Conservation (phyloP, 495 filamentous ascomycete genomes). For the Acidomyces sp. region DNA sequence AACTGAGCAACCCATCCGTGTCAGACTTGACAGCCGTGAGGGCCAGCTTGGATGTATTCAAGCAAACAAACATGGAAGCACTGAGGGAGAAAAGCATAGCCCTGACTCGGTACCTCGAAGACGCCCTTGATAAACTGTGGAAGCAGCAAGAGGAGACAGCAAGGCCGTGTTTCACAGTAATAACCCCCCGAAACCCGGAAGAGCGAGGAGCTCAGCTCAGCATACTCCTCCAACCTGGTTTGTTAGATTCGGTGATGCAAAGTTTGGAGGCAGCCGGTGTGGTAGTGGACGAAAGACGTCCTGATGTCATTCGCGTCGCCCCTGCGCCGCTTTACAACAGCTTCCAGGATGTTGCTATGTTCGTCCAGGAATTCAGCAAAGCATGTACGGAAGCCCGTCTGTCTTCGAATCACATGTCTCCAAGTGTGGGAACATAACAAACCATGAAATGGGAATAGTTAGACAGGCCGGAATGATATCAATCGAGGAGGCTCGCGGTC, state of each 20-base stretch:
- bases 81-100: conserved; percentile 62
- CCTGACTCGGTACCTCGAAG: conserved; percentile 71
- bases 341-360: conserved; percentile 65
- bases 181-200: conserved; percentile 61
- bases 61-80: conserved; percentile 51
- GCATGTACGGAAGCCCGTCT: conserved; percentile 31
- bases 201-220: conserved; percentile 82
- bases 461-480: no score
- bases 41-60: conserved; percentile 70
- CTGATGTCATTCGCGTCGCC: conserved; percentile 84
- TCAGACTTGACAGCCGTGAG: conserved; percentile 56
- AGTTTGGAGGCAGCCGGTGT: conserved; percentile 55
- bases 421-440: no score
- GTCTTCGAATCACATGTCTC: no score
- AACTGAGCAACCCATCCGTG: conserved; percentile 55
- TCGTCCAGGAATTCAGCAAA: conserved; percentile 49
- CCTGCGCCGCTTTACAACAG: conserved; percentile 84
- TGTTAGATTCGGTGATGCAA: conserved; percentile 58
- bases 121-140: conserved; percentile 40
- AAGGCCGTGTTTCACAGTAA: conserved; percentile 50
- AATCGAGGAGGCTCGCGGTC: no score
- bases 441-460: no score
- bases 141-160: conserved; percentile 20
- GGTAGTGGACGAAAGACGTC: conserved; percentile 77
- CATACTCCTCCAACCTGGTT: conserved; percentile 48